These are phyloP conservation scores for Trametes cinnabarina DNA, from an alignment of 768 basidiomycete genomes.

Conservation along the genomic window DNA sequence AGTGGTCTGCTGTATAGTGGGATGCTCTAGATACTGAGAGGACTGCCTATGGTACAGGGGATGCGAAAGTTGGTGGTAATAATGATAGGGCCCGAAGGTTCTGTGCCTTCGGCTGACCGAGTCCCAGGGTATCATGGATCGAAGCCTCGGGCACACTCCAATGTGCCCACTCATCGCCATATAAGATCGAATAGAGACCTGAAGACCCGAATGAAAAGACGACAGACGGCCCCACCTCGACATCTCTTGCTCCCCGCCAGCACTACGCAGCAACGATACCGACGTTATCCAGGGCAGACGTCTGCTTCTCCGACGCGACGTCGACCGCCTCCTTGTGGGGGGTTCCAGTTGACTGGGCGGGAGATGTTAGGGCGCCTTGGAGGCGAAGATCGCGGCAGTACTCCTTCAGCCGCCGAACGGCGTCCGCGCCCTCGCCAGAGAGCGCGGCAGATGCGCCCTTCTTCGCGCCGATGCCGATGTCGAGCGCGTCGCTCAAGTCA, in stretches of 20 bases:
- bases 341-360: background rate
- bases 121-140: slow-evolving; percentile 13
- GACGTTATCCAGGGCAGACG: slow-evolving; percentile 1
- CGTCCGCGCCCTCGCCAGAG: slow-evolving; percentile 42
- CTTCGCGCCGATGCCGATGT: slow-evolving; percentile 20
- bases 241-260: background rate
- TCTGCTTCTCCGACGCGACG: slow-evolving; percentile 4
- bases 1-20: background rate
- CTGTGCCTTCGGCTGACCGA: slow-evolving; percentile 2
- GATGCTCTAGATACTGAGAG: background rate
- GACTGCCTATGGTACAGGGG: slow-evolving; percentile 16
- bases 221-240: background rate
- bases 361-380: slow-evolving; percentile 8
- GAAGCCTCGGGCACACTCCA: slow-evolving; percentile 1
- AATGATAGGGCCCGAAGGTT: slow-evolving; percentile 14
- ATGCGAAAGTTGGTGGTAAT: slow-evolving; percentile 1
- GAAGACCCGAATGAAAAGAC: background rate
- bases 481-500: slow-evolving; percentile 36
- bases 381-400: slow-evolving; percentile 50
- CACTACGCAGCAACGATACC: background rate
- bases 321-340: slow-evolving; percentile 1
- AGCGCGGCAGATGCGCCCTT: slow-evolving; percentile 6
- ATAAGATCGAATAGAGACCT: background rate
- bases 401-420: slow-evolving; percentile 46
- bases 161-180: background rate